A percentile compares a stretch with the other conserved stretches of the same genome.
phyloP scores from a whole-genome alignment of 805 yeast species.

The Metschnikowia lochheadii region DNA sequence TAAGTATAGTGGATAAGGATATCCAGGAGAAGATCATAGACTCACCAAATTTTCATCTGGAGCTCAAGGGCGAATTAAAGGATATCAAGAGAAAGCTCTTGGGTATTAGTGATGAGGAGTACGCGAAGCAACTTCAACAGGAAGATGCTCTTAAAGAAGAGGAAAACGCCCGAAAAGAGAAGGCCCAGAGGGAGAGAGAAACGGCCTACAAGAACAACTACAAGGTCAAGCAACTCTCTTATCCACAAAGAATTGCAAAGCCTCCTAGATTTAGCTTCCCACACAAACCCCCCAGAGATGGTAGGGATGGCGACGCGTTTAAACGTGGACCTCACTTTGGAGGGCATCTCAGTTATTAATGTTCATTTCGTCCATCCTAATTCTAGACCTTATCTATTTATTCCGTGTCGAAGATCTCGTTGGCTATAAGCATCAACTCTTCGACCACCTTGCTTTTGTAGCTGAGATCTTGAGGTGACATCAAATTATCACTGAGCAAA shows the following conservation, averaged over 20 bases:
- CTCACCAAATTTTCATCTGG: conserved; percentile 36
- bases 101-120: conserved; percentile 41
- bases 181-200: conserved; percentile 16
- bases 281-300: conserved; percentile 3
- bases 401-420: conserved; percentile 56
- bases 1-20: conserved; percentile 41
- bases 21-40: conserved; percentile 42
- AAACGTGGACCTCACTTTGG: conserved; percentile 4
- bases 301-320: neutral
- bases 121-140: conserved; percentile 22
- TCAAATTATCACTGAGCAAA: conserved; percentile 61
- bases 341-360: conserved; percentile 13
- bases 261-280: conserved; percentile 33
- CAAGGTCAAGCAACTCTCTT: conserved; percentile 22
- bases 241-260: conserved; percentile 27
- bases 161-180: conserved; percentile 14
- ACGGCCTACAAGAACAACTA: conserved; percentile 26
- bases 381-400: conserved; percentile 1
- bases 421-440: conserved; percentile 77
- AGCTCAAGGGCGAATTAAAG: conserved; percentile 29
- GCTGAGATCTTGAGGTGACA: conserved; percentile 68
- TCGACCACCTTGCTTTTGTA: conserved; percentile 77
- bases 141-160: conserved; percentile 20
- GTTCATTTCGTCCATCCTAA: neutral
- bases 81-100: conserved; percentile 29